Evolutionary conservation across 2,329 filamentous ascomycete species (phyloP).

Genomic region (Epichloe bromicola): DNA sequence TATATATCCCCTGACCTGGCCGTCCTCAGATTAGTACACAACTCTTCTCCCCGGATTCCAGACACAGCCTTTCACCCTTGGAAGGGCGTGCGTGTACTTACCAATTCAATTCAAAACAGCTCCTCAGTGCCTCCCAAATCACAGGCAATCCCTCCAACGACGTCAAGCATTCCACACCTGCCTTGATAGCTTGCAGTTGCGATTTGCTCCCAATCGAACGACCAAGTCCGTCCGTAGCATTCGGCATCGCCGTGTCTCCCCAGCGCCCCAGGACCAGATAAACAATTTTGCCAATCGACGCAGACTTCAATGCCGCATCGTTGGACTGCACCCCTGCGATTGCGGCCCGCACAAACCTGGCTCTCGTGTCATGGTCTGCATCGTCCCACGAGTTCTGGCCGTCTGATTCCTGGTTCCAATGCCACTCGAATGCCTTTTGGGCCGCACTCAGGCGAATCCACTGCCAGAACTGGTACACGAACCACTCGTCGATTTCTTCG

Average conservation of each 20-base stretch:
- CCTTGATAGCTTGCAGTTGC: slow-evolving; percentile 47
- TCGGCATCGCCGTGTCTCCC: slow-evolving; percentile 50
- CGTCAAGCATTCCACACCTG: slow-evolving; percentile 37
- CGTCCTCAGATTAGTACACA: not conserved
- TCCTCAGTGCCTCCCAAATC: slow-evolving; percentile 37
- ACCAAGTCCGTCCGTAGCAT: slow-evolving; percentile 25
- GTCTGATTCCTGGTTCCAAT: slow-evolving; percentile 48
- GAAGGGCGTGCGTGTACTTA: slow-evolving; percentile 15
- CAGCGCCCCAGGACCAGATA: slow-evolving; percentile 58
- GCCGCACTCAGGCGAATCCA: slow-evolving; percentile 65
- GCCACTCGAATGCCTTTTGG: slow-evolving; percentile 62
- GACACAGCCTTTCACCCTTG: no score
- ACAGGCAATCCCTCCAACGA: slow-evolving; percentile 36
- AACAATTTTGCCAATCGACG: slow-evolving; percentile 42
- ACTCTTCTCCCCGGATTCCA: not conserved
- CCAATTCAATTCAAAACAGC: slow-evolving; percentile 40
- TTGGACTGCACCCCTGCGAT: slow-evolving; percentile 31
- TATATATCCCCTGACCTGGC: slow-evolving; percentile 34
- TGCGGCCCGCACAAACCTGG: slow-evolving; percentile 43
- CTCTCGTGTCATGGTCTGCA: slow-evolving; percentile 40
- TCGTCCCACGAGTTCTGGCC: slow-evolving; percentile 48
- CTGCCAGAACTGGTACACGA: slow-evolving; percentile 80
- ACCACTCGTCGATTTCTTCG: slow-evolving; percentile 96
- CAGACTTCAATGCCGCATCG: slow-evolving; percentile 35
- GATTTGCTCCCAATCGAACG: slow-evolving; percentile 38